Evolutionary conservation across 2,329 filamentous ascomycete species (phyloP).

Genomic region (Colletotrichum chlorophyti): DNA sequence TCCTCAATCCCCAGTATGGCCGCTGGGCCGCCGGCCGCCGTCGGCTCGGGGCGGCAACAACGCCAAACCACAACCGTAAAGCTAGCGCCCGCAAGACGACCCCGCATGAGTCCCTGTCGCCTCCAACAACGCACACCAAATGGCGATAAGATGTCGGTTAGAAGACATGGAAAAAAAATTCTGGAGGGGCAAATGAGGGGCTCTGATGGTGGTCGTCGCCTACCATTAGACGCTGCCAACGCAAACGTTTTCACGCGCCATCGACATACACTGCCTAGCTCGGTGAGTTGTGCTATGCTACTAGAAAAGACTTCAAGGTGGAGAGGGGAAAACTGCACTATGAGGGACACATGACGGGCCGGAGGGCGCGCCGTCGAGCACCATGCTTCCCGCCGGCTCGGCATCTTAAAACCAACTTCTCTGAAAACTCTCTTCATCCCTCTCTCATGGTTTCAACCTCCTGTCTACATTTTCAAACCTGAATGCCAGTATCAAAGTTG

Average conservation of each 20-base stretch:
- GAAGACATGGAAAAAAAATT: too few species aligned
- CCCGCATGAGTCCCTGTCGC: background rate
- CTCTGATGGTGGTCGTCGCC: background rate
- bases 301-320: background rate
- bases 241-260: background rate
- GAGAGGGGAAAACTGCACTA: background rate
- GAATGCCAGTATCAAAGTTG: too few species aligned
- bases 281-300: background rate
- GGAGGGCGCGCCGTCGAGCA: conserved; percentile 9
- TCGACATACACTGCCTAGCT: too few species aligned
- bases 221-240: background rate
- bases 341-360: background rate
- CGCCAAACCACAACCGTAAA: too few species aligned
- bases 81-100: too few species aligned
- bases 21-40: conserved; percentile 28
- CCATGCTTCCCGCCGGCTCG: conserved; percentile 8
- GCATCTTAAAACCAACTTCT: background rate
- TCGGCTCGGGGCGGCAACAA: conserved; percentile 12
- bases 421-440: background rate
- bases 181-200: too few species aligned
- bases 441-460: background rate
- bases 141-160: conserved; percentile 15
- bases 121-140: background rate
- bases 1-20: background rate
- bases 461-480: background rate